A percentile compares a stretch with the other conserved stretches of the same genome.
Conservation (phyloP, 257 asterid genomes). For the Nicotiana paniculata region DNA sequence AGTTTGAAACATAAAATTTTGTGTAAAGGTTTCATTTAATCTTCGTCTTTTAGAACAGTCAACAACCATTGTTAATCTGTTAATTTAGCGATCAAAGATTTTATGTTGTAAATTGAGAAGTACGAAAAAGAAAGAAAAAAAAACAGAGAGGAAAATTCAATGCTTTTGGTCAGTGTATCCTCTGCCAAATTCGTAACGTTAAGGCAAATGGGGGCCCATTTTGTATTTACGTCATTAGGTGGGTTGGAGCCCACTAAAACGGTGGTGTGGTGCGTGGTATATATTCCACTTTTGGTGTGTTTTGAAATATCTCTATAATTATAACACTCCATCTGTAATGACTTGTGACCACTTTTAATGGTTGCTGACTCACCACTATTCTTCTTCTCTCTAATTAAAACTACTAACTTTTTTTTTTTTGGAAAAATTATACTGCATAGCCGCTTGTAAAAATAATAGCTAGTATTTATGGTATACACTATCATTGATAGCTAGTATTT, state of each 20-base stretch:
- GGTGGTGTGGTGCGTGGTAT: slow-evolving; percentile 37
- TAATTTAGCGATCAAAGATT: not conserved
- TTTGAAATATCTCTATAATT: slow-evolving; percentile 23
- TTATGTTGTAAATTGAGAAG: not conserved
- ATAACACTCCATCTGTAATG: not conserved
- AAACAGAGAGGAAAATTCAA: not conserved
- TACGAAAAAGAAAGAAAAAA: not conserved
- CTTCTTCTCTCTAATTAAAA: not conserved
- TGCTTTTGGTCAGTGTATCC: not conserved
- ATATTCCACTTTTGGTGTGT: slow-evolving; percentile 15
- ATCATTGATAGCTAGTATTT: too few species aligned
- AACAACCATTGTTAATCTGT: not conserved
- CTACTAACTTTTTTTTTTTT: too few species aligned
- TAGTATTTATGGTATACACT: too few species aligned
- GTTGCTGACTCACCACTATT: not conserved
- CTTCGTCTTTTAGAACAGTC: not conserved
- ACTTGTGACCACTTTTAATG: slow-evolving; percentile 7
- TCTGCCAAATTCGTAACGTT: slow-evolving; percentile 5
- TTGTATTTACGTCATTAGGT: slow-evolving; percentile 38
- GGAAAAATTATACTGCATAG: fast-evolving
- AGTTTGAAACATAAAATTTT: too few species aligned
- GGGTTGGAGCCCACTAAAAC: slow-evolving; percentile 48
- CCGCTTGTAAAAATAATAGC: fast-evolving
- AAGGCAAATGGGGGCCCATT: slow-evolving; percentile 24
- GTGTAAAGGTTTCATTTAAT: too few species aligned